Conservation (phyloP, 2,329 filamentous ascomycete species). For the Domatiomyces catenatus region DNA sequence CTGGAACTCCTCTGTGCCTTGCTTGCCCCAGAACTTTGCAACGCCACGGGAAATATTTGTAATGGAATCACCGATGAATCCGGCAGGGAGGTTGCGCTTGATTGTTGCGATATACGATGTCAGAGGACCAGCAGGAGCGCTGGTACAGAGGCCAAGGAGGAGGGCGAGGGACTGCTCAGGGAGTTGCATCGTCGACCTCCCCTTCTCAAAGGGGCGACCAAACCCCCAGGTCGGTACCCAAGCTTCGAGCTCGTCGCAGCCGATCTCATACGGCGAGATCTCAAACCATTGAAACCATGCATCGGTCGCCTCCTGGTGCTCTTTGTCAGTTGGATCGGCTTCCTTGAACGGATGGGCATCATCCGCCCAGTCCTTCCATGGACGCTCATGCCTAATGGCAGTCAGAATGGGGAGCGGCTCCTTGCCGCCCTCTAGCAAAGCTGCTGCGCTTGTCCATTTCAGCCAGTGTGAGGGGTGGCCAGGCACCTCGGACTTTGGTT, state of each 20-base stretch:
- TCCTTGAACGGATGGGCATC: conserved; percentile 7
- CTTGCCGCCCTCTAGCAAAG: conserved; percentile 2
- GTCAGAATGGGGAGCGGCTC: conserved; percentile 8
- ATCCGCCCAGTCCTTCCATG: conserved; percentile 10
- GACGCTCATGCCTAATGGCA: conserved; percentile 8
- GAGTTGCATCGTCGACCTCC: conserved; percentile 13
- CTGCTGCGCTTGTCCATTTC: conserved; percentile 6
- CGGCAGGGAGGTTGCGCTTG: conserved; percentile 7
- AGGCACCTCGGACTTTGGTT: conserved; percentile 1
- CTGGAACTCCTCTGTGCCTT: conserved; percentile 8
- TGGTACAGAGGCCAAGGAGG: conserved; percentile 8
- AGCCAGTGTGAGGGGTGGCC: conserved; percentile 6
- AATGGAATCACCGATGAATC: conserved; percentile 8
- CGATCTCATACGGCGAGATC: conserved; percentile 23
- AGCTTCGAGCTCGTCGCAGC: conserved; percentile 23
- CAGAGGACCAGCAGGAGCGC: conserved; percentile 9
- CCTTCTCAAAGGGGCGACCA: conserved; percentile 21
- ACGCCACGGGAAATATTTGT: conserved; percentile 6
- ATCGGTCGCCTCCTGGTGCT: conserved; percentile 16
- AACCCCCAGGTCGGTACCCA: conserved; percentile 25
- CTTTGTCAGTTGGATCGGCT: conserved; percentile 5
- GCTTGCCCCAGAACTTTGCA: conserved; percentile 5
- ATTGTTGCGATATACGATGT: conserved; percentile 10
- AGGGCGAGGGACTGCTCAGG: conserved; percentile 9
- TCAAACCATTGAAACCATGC: conserved; percentile 25